phyloP scores from a whole-genome alignment of 805 yeast species.

The Metschnikowia chrysomelidarum region DNA sequence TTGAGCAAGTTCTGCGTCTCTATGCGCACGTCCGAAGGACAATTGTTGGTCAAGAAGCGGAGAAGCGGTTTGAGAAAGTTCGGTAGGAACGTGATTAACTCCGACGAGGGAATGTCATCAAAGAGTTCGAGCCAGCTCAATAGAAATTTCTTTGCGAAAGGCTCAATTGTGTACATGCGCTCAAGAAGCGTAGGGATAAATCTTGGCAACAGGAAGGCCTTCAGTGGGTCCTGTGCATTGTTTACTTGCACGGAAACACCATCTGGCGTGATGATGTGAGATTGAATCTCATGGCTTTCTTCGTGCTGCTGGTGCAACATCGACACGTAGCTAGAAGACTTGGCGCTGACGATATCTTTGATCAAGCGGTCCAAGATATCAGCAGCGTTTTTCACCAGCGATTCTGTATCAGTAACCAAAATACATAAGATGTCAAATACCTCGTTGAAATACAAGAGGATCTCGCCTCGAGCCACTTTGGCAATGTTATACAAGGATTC shows the following conservation, averaged over 20 bases:
- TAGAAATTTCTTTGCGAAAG: slow-evolving; percentile 85
- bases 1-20: slow-evolving; percentile 79
- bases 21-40: slow-evolving; percentile 82
- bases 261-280: slow-evolving; percentile 50
- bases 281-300: slow-evolving; percentile 29
- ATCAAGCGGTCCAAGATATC: slow-evolving; percentile 85
- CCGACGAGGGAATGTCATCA: slow-evolving; percentile 90
- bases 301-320: slow-evolving; percentile 51
- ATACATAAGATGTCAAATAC: slow-evolving; percentile 90
- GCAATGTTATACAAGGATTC: slow-evolving; percentile 94
- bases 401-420: slow-evolving; percentile 85
- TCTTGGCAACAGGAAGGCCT: slow-evolving; percentile 78
- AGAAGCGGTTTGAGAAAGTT: slow-evolving; percentile 84
- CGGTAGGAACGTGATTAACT: slow-evolving; percentile 82
- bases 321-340: slow-evolving; percentile 84
- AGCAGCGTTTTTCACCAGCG: slow-evolving; percentile 92
- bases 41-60: slow-evolving; percentile 68
- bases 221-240: slow-evolving; percentile 55
- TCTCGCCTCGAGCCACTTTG: slow-evolving; percentile 94
- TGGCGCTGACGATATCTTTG: slow-evolving; percentile 93
- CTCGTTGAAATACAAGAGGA: slow-evolving; percentile 86
- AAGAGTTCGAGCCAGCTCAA: slow-evolving; percentile 93
- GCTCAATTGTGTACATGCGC: slow-evolving; percentile 87
- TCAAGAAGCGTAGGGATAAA: slow-evolving; percentile 92
- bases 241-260: slow-evolving; percentile 62